Conservation (phyloP, 352 stramenopile species). For the Plasmopara halstedii region DNA sequence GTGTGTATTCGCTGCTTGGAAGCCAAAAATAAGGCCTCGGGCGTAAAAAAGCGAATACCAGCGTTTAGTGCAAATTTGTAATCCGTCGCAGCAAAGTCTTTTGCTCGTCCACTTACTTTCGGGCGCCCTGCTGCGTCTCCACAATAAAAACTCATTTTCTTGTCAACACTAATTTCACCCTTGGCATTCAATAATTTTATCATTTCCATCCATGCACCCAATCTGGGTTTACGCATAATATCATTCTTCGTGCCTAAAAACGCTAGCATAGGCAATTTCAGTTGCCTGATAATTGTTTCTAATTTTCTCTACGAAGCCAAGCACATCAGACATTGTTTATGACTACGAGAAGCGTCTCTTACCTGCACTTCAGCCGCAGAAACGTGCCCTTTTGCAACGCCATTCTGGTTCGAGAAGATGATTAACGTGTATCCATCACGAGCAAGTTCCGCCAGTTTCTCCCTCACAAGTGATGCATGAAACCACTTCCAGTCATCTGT, state of each 20-base stretch:
- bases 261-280: conserved; percentile 64
- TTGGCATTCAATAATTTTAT: conserved; percentile 12
- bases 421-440: conserved; percentile 45
- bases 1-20: conserved; percentile 67
- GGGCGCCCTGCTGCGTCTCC: conserved; percentile 73
- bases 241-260: conserved; percentile 70
- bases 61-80: conserved; percentile 88
- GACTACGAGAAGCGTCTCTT: not conserved
- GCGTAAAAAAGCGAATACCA: conserved; percentile 71
- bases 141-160: conserved; percentile 66
- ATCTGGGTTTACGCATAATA: conserved; percentile 69
- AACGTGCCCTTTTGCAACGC: conserved; percentile 70
- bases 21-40: conserved; percentile 72
- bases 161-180: conserved; percentile 28
- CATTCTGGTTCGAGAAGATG: conserved; percentile 84
- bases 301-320: conserved; percentile 48
- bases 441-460: conserved; percentile 43
- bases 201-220: conserved; percentile 61
- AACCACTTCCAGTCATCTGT: conserved; percentile 73
- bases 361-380: conserved; percentile 54
- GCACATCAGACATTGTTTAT: not conserved
- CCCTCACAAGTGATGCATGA: conserved; percentile 41
- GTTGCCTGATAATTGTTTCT: conserved; percentile 42
- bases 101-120: conserved; percentile 52
- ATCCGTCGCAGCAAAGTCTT: conserved; percentile 82